Conservation (phyloP, 2,329 filamentous ascomycete genomes). For the Cordyceps fumosorosea region DNA sequence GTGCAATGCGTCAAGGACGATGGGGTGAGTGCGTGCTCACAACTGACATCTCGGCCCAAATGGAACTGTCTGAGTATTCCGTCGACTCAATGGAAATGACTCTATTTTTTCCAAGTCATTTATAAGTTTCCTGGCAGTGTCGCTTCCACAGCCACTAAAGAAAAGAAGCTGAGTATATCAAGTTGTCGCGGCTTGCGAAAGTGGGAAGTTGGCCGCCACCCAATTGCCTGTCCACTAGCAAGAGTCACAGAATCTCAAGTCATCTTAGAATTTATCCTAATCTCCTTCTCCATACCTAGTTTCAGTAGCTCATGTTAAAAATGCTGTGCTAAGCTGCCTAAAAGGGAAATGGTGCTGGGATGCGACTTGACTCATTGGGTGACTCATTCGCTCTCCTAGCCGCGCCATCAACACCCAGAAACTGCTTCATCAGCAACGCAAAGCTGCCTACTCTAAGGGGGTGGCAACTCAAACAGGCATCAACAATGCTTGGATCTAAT, state of each 20-base stretch:
- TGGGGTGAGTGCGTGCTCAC: background rate
- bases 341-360: background rate
- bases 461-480: background rate
- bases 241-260: too few relatives aligned
- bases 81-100: too few relatives aligned
- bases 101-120: too few relatives aligned
- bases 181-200: too few relatives aligned
- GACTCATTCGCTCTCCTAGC: background rate
- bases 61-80: background rate
- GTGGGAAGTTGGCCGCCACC: too few relatives aligned
- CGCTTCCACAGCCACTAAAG: too few relatives aligned
- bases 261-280: too few relatives aligned
- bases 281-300: too few relatives aligned
- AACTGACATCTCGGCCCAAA: background rate
- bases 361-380: constrained; percentile 2
- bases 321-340: background rate
- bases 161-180: too few relatives aligned
- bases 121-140: too few relatives aligned
- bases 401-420: background rate
- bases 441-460: background rate
- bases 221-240: too few relatives aligned
- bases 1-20: background rate
- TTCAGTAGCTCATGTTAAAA: background rate
- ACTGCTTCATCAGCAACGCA: background rate
- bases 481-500: background rate